Evolutionary conservation across 176 grass and related monocot genomes (phyloP).

Genomic region (Aegilops speltoides): DNA sequence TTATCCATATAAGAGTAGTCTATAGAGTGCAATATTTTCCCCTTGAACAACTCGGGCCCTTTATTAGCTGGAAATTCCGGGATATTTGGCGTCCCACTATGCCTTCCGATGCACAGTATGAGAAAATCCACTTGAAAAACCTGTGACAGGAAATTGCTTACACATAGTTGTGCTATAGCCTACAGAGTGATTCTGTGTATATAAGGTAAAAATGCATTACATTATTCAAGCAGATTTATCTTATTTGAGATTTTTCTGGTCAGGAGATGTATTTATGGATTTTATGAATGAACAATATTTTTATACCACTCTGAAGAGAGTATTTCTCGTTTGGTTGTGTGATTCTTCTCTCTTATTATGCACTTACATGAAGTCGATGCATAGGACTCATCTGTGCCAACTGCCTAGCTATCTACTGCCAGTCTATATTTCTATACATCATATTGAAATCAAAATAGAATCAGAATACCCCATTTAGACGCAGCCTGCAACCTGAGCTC

Average conservation of each 20-base stretch:
- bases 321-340: not conserved
- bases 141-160: slow-evolving; percentile 20
- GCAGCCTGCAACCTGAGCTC: not conserved
- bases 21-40: slow-evolving; percentile 66
- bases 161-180: not conserved
- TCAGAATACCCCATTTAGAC: not conserved
- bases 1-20: slow-evolving; percentile 77
- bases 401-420: not conserved
- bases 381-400: not conserved
- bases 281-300: not conserved
- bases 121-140: slow-evolving; percentile 73
- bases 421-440: not conserved
- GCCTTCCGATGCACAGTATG: slow-evolving; percentile 80
- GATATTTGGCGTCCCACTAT: slow-evolving; percentile 74
- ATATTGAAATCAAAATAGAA: not conserved
- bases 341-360: slow-evolving; percentile 1
- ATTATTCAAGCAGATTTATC: not conserved
- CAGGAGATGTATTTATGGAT: not conserved
- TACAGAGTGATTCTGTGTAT: not conserved
- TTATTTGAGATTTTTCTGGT: not conserved
- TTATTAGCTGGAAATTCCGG: slow-evolving; percentile 52
- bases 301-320: not conserved
- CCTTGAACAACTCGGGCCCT: slow-evolving; percentile 71
- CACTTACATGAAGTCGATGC: not conserved
- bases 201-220: not conserved